Percentiles rank a stretch among this genome's conserved stretches.
These are phyloP conservation scores for Lignosus rhinocerotis DNA, from an alignment of 1,284 basidiomycete species.

Conservation along the genomic window DNA sequence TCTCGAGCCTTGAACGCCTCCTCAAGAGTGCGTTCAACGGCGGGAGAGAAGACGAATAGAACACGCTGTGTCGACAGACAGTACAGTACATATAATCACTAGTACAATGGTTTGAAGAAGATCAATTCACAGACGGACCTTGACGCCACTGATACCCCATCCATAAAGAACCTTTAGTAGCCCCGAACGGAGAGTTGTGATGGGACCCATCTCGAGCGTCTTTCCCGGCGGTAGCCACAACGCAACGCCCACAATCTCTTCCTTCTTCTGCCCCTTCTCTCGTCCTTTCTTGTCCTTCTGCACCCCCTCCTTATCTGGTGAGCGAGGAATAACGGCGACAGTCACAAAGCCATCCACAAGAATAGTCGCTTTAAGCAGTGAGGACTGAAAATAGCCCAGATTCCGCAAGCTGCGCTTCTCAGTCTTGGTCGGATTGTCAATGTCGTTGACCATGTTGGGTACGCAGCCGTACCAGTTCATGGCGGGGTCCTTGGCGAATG, in stretches of 20 bases:
- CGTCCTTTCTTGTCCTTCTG: not conserved
- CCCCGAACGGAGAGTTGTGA: slow-evolving; percentile 3
- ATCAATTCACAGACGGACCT: not conserved
- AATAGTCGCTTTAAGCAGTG: slow-evolving; percentile 5
- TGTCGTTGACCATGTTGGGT: slow-evolving; percentile 10
- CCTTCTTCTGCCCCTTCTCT: not conserved
- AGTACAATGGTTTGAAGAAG: not conserved
- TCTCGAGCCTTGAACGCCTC: slow-evolving; percentile 12
- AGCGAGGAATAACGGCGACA: slow-evolving; percentile 3
- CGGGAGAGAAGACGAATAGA: slow-evolving; percentile 4
- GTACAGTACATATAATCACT: slow-evolving; percentile 1
- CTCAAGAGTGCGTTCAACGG: slow-evolving; percentile 9
- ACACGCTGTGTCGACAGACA: not conserved
- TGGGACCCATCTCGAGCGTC: slow-evolving; percentile 6
- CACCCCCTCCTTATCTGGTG: not conserved
- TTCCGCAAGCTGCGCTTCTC: slow-evolving; percentile 4
- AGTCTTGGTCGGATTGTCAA: not conserved
- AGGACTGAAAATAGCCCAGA: slow-evolving; percentile 15
- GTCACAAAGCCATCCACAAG: slow-evolving; percentile 8
- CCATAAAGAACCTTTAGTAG: slow-evolving; percentile 5
- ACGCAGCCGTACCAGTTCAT: slow-evolving; percentile 28
- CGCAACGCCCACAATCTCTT: not conserved
- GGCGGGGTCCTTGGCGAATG: slow-evolving; percentile 23
- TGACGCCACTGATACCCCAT: slow-evolving; percentile 7
- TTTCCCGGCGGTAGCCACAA: slow-evolving; percentile 13